A percentile compares a stretch with the other conserved stretches of the same genome.
Conservation (phyloP, 306 rosid genomes). For the Vigna reflexopilosa region DNA sequence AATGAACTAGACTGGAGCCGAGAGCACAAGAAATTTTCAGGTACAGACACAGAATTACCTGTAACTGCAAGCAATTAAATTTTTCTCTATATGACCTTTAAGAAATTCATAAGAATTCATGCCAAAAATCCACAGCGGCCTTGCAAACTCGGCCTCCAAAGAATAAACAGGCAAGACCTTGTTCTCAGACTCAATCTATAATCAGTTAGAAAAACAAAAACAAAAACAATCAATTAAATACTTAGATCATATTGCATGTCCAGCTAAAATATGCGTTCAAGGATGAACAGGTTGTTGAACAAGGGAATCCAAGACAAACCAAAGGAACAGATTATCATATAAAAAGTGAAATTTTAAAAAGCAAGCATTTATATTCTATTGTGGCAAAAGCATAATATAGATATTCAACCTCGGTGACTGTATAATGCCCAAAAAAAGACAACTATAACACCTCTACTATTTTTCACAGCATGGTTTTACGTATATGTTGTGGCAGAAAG, state of each 20-base stretch:
- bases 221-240: not conserved
- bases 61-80: constrained; percentile 82
- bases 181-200: constrained; percentile 79
- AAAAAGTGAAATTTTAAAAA: constrained; percentile 15
- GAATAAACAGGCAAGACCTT: constrained; percentile 72
- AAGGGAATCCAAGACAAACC: constrained; percentile 2
- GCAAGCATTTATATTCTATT: not conserved
- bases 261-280: constrained; percentile 36
- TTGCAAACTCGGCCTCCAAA: constrained; percentile 85
- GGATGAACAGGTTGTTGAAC: constrained; percentile 6
- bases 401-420: constrained; percentile 7
- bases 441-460: constrained; percentile 8
- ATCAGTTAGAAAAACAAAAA: constrained; percentile 26
- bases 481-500: not conserved
- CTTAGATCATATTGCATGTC: constrained; percentile 1
- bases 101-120: constrained; percentile 79
- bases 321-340: not conserved
- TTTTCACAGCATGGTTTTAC: not conserved
- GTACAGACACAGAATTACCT: constrained; percentile 59
- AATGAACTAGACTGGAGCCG: constrained; percentile 19
- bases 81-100: constrained; percentile 49
- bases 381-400: not conserved
- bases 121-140: constrained; percentile 91
- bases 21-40: constrained; percentile 29
- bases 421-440: not conserved